Conservation (phyloP, 139 green algal genomes). For the Choricystis sp. region DNA sequence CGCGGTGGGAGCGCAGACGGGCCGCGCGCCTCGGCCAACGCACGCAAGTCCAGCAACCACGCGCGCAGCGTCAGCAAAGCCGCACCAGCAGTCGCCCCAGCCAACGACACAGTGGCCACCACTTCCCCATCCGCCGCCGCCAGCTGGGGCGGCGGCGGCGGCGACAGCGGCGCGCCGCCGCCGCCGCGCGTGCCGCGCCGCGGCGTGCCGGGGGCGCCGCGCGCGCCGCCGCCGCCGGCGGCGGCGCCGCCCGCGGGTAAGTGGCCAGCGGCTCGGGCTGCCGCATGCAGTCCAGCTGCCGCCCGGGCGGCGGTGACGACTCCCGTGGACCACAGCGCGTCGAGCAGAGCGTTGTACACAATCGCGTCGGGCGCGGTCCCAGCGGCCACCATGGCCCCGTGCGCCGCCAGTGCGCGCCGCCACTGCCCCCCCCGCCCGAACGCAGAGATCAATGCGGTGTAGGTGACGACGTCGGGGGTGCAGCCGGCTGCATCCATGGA, state of each 20-base stretch:
- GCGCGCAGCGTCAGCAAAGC: slow-evolving; percentile 62
- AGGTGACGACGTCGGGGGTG: slow-evolving; percentile 59
- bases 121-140: not conserved
- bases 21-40: slow-evolving; percentile 2
- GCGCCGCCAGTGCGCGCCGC: slow-evolving; percentile 9
- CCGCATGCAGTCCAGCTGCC: slow-evolving; percentile 20
- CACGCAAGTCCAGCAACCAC: slow-evolving; percentile 42
- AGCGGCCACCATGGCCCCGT: slow-evolving; percentile 2
- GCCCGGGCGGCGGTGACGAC: slow-evolving; percentile 49
- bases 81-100: slow-evolving; percentile 67
- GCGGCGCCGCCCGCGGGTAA: not conserved
- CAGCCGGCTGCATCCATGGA: slow-evolving; percentile 48
- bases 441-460: slow-evolving; percentile 47
- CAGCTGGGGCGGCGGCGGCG: too few relatives aligned
- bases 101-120: slow-evolving; percentile 13
- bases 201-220: too few relatives aligned
- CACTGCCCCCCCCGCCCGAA: slow-evolving; percentile 19
- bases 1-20: slow-evolving; percentile 6
- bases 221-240: too few relatives aligned
- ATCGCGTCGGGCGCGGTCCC: slow-evolving; percentile 38
- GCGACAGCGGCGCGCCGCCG: not conserved
- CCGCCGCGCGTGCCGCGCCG: too few relatives aligned
- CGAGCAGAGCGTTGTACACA: slow-evolving; percentile 73
- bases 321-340: slow-evolving; percentile 67
- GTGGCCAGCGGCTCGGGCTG: not conserved